A percentile compares a stretch with the other conserved stretches of the same genome.
Conservation (phyloP, 2,329 filamentous ascomycete species). For the Teratosphaeria pseudoeucalypti region DNA sequence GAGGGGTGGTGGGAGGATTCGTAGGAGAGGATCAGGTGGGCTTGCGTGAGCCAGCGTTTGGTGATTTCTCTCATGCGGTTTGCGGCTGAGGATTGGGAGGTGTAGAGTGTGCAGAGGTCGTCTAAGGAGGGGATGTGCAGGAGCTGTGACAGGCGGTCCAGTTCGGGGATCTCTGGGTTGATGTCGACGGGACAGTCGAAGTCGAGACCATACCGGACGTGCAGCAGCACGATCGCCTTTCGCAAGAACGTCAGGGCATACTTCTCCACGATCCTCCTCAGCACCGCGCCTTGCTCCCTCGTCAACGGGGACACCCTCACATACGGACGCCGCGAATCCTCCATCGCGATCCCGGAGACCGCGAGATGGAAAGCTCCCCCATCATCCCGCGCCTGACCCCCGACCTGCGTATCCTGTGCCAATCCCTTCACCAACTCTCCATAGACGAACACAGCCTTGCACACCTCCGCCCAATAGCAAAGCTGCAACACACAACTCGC, state of each 20-base stretch:
- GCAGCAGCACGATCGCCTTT: slow-evolving; percentile 71
- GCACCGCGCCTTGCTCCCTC: slow-evolving; percentile 15
- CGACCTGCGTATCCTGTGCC: background rate
- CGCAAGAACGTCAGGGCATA: slow-evolving; percentile 87
- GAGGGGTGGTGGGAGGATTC: slow-evolving; percentile 1
- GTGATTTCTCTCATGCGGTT: slow-evolving; percentile 41
- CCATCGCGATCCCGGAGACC: slow-evolving; percentile 7
- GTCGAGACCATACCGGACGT: slow-evolving; percentile 80
- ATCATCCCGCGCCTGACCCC: background rate
- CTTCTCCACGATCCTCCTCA: slow-evolving; percentile 48
- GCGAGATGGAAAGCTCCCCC: slow-evolving; percentile 7
- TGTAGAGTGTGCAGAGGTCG: slow-evolving; percentile 58
- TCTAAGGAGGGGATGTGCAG: slow-evolving; percentile 69
- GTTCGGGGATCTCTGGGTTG: slow-evolving; percentile 41
- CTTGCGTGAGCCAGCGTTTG: slow-evolving; percentile 63
- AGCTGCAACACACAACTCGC: slow-evolving; percentile 58
- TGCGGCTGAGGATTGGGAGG: slow-evolving; percentile 28
- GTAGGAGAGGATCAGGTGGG: slow-evolving; percentile 15
- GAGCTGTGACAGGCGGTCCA: slow-evolving; percentile 67
- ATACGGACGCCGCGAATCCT: slow-evolving; percentile 1
- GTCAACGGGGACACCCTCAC: slow-evolving; percentile 2
- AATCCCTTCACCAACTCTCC: slow-evolving; percentile 16
- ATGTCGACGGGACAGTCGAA: slow-evolving; percentile 54
- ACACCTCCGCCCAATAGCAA: slow-evolving; percentile 83
- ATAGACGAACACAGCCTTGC: slow-evolving; percentile 62